phyloP scores from a whole-genome alignment of 306 rosid species.

The Trifolium fragiferum region DNA sequence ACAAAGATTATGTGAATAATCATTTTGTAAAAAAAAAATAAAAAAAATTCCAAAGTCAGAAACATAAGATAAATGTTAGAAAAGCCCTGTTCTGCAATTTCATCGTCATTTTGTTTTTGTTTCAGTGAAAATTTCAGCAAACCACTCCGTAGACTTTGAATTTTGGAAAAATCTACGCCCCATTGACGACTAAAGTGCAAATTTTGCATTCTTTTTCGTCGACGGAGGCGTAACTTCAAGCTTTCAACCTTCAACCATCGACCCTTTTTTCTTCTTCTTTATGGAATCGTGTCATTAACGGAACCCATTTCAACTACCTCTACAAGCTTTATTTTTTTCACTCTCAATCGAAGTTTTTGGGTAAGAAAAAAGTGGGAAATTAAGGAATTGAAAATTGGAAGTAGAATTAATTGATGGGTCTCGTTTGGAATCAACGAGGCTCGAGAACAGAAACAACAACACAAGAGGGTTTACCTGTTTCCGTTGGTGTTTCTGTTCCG shows the following conservation, averaged over 20 bases:
- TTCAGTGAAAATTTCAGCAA: conserved; percentile 6
- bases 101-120: conserved; percentile 22
- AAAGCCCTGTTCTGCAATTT: background rate
- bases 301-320: conserved; percentile 27
- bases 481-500: conserved; percentile 20
- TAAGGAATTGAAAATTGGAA: conserved; percentile 25
- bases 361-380: conserved; percentile 22
- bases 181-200: background rate
- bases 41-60: background rate
- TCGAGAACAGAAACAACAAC: conserved; percentile 53
- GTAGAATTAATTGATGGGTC: conserved; percentile 56
- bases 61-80: background rate
- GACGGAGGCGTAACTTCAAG: background rate
- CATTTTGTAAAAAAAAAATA: background rate
- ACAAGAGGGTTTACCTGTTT: conserved; percentile 55
- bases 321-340: conserved; percentile 30
- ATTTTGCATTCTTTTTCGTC: background rate
- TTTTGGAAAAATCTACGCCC: conserved; percentile 8
- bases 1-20: conserved; percentile 5
- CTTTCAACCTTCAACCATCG: background rate
- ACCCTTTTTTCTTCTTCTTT: background rate
- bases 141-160: conserved; percentile 42
- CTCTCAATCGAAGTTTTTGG: conserved; percentile 33
- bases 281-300: conserved; percentile 34
- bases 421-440: conserved; percentile 61